A percentile compares a stretch with the other conserved stretches of the same genome.
These are phyloP conservation scores for Turritis glabra DNA, from an alignment of 345 rosid species.

Conservation along the genomic window DNA sequence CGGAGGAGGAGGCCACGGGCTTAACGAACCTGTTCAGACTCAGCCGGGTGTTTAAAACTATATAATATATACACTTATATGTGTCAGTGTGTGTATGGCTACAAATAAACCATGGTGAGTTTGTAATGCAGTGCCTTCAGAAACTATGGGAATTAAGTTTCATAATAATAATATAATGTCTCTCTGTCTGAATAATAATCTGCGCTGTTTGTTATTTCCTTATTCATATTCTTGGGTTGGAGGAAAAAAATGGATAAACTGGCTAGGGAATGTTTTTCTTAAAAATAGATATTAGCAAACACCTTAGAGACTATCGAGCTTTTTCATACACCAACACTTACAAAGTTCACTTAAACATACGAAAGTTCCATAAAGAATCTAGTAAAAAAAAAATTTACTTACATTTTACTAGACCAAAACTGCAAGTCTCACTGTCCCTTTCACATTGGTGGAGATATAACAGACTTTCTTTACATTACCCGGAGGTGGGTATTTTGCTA, in stretches of 20 bases:
- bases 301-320: background rate
- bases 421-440: too few species aligned
- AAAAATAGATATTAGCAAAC: background rate
- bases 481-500: too few species aligned
- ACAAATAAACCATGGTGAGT: slow-evolving; percentile 16
- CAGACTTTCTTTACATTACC: too few species aligned
- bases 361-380: too few species aligned
- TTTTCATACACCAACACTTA: background rate
- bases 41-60: slow-evolving; percentile 22
- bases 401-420: too few species aligned
- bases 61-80: background rate
- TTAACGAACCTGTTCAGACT: slow-evolving; percentile 18
- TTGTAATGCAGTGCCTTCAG: background rate
- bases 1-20: background rate
- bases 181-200: background rate
- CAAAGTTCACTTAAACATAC: too few species aligned
- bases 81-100: background rate
- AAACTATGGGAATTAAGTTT: slow-evolving; percentile 18
- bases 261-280: too few species aligned
- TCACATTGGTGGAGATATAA: too few species aligned
- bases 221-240: background rate
- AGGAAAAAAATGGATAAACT: background rate
- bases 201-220: background rate
- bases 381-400: too few species aligned
- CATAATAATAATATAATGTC: background rate